Conservation (phyloP, 2,329 filamentous ascomycete species). For the Epichloe coenophiala region DNA sequence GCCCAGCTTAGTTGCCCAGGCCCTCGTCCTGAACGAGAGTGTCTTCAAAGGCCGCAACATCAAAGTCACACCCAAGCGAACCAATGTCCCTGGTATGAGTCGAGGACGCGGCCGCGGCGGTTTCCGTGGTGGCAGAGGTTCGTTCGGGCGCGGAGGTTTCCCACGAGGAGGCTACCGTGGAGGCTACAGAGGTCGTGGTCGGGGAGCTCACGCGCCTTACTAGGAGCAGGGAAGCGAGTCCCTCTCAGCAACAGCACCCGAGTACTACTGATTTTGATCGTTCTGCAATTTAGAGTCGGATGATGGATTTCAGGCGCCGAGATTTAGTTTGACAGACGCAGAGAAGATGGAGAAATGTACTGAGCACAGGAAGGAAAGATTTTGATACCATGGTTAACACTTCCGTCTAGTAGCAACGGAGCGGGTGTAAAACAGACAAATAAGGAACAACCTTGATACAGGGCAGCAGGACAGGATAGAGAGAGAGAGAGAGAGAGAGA, state of each 20-base stretch:
- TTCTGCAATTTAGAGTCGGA: background rate
- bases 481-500: background rate
- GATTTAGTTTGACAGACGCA: background rate
- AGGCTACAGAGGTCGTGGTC: slow-evolving; percentile 52
- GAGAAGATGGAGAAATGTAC: background rate
- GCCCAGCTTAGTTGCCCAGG: slow-evolving; percentile 82
- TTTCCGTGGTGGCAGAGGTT: slow-evolving; percentile 36
- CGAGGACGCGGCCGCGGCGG: slow-evolving; percentile 56
- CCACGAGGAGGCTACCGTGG: slow-evolving; percentile 50
- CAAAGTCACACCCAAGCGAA: slow-evolving; percentile 91
- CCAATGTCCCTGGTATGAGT: slow-evolving; percentile 89
- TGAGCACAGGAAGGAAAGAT: background rate
- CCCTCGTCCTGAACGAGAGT: slow-evolving; percentile 90
- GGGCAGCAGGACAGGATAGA: background rate
- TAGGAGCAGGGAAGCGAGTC: slow-evolving; percentile 29
- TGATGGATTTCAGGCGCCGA: background rate
- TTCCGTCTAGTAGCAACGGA: background rate
- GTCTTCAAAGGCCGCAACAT: slow-evolving; percentile 88
- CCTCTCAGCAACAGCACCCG: slow-evolving; percentile 9
- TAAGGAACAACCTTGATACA: background rate
- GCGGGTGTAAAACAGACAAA: background rate
- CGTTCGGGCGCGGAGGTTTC: slow-evolving; percentile 39
- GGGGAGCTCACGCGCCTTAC: slow-evolving; percentile 49
- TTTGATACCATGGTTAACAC: background rate
- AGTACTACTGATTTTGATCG: slow-evolving; percentile 1